phyloP scores from a whole-genome alignment of 1,284 basidiomycete genomes.

The Boletus hoseneyae region DNA sequence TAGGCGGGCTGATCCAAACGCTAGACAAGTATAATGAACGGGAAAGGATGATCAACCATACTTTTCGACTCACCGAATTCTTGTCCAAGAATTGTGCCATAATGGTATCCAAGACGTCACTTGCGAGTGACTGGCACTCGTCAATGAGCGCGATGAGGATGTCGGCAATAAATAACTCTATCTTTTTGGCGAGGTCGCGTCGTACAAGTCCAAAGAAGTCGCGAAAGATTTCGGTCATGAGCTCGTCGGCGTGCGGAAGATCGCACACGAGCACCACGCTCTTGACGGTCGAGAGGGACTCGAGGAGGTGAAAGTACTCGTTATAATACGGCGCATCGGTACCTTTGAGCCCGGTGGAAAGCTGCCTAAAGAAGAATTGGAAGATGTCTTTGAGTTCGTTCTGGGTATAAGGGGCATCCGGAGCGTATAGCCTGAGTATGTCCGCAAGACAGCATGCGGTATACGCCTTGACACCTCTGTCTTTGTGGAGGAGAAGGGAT shows the following conservation, averaged over 20 bases:
- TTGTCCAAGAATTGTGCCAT: conserved; percentile 85
- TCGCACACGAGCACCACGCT: conserved; percentile 93
- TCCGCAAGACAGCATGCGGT: conserved; percentile 95
- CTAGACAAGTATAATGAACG: conserved; percentile 35
- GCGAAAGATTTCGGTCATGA: conserved; percentile 82
- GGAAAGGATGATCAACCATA: neutral
- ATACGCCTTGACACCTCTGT: conserved; percentile 91
- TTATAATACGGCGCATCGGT: conserved; percentile 75
- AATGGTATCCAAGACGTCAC: conserved; percentile 77
- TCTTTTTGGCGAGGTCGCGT: conserved; percentile 83
- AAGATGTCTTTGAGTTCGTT: conserved; percentile 91
- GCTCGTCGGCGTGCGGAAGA: conserved; percentile 81
- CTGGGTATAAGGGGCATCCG: conserved; percentile 93
- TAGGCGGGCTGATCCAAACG: conserved; percentile 74
- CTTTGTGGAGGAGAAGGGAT: conserved; percentile 88
- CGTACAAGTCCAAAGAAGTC: conserved; percentile 80
- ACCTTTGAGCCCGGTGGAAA: conserved; percentile 71
- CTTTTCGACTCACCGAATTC: conserved; percentile 47
- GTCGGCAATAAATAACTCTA: conserved; percentile 85
- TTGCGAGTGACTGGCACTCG: conserved; percentile 74
- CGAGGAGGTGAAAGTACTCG: conserved; percentile 90
- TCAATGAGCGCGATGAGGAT: conserved; percentile 90
- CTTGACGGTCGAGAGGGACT: conserved; percentile 91
- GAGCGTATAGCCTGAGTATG: conserved; percentile 90
- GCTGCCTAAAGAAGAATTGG: conserved; percentile 89